Base-by-base conservation (phyloP, 2,329 filamentous ascomycete genomes). In the Aspergillus eucalypticola region DNA sequence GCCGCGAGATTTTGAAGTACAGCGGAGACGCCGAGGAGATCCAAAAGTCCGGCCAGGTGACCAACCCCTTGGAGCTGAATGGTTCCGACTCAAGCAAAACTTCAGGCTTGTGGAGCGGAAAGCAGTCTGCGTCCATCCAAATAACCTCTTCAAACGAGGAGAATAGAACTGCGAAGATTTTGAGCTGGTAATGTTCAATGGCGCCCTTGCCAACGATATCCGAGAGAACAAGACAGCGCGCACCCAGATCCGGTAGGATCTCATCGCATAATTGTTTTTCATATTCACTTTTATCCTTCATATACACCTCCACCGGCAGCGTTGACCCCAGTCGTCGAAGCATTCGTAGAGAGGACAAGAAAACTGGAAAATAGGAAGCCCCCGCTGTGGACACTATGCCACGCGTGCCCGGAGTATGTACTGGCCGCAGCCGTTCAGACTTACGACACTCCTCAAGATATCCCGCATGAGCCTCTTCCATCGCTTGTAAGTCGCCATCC, bases 111-210 rank as follows among this genome's bases (percentile, higher is more conserved):
- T 77, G 73, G 23, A 80, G 69, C 11, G 84, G 83, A 66, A 86
- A 84, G 61, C 78, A 79, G 66, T 86, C 84, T 58, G 82, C 82
- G 66, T 87, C 85, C 67, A 87, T 80, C 71, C 84, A 86, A 17
- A 87, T 75, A 10, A 85, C 78, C 56, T 86, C 79, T 67, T 86
- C 82, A 64, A 86, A 87, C 3, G 83, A 82, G 1, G 84, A 86
- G 62, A 86, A 82, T 2, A 87, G 74, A 17, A 87, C 79, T 3
- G 84, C 77, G 63, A 86, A 81, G 39, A 82, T 77, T 69, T 87
- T 86, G 74, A 82, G 81, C 66, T 87, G 84, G 67, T 79, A 85
- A 54, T 78, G 74, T 21, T 70, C 72, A 55, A 83, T 75, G 8
- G 73, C 66, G 4, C 70, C 66, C 50, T 71, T 72, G 5, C 75